phyloP scores from a whole-genome alignment of 768 basidiomycete genomes.

The Termitomyces sp. region DNA sequence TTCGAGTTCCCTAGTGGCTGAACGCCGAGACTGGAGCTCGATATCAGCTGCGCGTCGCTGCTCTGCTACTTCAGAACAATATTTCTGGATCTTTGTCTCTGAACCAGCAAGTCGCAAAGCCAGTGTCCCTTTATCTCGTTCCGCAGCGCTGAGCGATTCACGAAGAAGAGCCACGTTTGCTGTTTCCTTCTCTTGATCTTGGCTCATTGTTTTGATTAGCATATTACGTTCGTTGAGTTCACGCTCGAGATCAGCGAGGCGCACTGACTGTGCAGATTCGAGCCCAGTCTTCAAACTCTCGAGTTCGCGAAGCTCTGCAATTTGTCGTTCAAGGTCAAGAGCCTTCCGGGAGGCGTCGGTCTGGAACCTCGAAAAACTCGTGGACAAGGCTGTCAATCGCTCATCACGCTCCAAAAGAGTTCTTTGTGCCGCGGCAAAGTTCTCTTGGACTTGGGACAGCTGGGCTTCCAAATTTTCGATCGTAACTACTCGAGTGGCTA shows the following conservation, averaged over 20 bases:
- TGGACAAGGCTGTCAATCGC: conserved; percentile 20
- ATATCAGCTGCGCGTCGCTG: not conserved
- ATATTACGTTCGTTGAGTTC: conserved; percentile 15
- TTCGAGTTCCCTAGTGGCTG: not conserved
- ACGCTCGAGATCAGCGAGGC: conserved; percentile 9
- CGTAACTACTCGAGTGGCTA: conserved; percentile 13
- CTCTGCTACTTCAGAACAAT: not conserved
- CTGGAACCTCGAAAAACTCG: conserved; percentile 17
- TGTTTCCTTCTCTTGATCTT: conserved; percentile 10
- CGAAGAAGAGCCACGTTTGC: conserved; percentile 13
- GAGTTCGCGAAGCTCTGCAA: conserved; percentile 7
- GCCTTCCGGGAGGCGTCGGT: conserved; percentile 9
- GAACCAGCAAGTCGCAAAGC: conserved; percentile 8
- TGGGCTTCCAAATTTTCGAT: conserved; percentile 17
- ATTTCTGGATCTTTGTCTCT: not conserved
- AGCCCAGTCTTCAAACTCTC: conserved; percentile 11
- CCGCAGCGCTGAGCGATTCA: conserved; percentile 5
- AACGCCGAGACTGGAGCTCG: conserved; percentile 2
- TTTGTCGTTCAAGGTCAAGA: conserved; percentile 6
- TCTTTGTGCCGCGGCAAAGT: conserved; percentile 15
- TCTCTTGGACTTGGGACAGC: conserved; percentile 15
- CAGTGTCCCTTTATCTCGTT: conserved; percentile 4
- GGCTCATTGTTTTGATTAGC: conserved; percentile 5
- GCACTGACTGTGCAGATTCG: conserved; percentile 12
- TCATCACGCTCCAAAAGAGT: conserved; percentile 21